Percentiles rank a stretch among this genome's conserved stretches.
Evolutionary conservation across 192 early-diverging fungal genomes (phyloP).

Genomic region (Backusella parvicylindrica): DNA sequence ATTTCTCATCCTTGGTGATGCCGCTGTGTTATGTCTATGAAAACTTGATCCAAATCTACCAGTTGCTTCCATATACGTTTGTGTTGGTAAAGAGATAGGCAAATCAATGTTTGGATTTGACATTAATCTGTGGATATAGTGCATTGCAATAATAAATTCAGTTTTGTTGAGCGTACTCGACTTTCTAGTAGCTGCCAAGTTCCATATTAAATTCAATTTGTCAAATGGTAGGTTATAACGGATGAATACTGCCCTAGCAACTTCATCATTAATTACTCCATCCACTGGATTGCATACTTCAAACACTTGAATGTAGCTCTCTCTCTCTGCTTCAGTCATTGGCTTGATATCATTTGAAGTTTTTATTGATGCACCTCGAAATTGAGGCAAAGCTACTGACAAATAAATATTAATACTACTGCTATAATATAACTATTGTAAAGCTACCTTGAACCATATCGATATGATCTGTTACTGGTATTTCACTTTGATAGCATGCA

Average conservation of each 20-base stretch:
- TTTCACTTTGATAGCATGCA: slow-evolving; percentile 22
- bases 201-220: slow-evolving; percentile 73
- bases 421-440: neutral
- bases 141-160: slow-evolving; percentile 90
- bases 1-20: slow-evolving; percentile 14
- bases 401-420: neutral
- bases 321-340: slow-evolving; percentile 44
- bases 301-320: slow-evolving; percentile 63
- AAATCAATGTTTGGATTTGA: slow-evolving; percentile 57
- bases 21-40: slow-evolving; percentile 23
- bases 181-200: slow-evolving; percentile 67
- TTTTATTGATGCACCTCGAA: slow-evolving; percentile 12
- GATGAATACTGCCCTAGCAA: slow-evolving; percentile 71
- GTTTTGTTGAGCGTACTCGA: slow-evolving; percentile 68
- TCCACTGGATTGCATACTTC: slow-evolving; percentile 52
- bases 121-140: slow-evolving; percentile 76
- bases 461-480: neutral
- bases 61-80: slow-evolving; percentile 46
- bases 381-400: slow-evolving; percentile 26
- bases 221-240: slow-evolving; percentile 79
- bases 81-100: slow-evolving; percentile 63
- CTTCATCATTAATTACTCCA: slow-evolving; percentile 57
- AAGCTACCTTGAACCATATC: slow-evolving; percentile 11
- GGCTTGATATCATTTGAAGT: neutral
- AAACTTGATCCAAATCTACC: slow-evolving; percentile 10